These are phyloP conservation scores for Globisporangium canariense DNA, from an alignment of 352 stramenopile genomes.

Conservation along the genomic window DNA sequence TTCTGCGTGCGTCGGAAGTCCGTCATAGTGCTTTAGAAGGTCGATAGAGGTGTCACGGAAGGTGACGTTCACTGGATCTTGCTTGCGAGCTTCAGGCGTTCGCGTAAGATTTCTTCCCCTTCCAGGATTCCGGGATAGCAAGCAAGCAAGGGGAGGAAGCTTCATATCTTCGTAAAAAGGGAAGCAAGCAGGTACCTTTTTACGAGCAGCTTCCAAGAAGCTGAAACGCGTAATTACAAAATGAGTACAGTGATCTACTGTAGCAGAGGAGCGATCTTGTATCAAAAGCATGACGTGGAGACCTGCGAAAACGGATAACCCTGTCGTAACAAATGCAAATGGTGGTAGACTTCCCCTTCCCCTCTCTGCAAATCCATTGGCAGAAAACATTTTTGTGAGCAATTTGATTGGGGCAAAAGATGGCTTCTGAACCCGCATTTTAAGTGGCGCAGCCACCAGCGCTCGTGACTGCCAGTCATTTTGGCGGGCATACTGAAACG, in stretches of 20 bases:
- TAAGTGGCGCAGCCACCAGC: constrained; percentile 33
- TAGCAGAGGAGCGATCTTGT: constrained; percentile 6
- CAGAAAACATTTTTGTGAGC: no score
- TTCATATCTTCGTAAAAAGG: constrained; percentile 20
- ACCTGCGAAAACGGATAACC: no score
- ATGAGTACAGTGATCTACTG: background rate
- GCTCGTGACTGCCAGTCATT: constrained; percentile 83
- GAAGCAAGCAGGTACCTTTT: background rate
- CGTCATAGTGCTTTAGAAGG: constrained; percentile 36
- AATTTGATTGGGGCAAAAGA: no score
- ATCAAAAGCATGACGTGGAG: no score
- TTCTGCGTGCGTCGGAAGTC: constrained; percentile 82
- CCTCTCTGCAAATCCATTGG: no score
- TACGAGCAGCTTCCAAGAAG: constrained; percentile 8
- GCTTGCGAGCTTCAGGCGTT: background rate
- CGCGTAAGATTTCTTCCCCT: constrained; percentile 29
- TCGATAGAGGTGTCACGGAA: background rate
- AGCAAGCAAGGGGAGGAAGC: constrained; percentile 3
- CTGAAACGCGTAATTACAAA: constrained; percentile 8
- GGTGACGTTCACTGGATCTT: background rate
- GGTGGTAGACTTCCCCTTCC: no score
- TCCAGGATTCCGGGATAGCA: background rate
- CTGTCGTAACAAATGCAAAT: no score
- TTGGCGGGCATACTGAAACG: constrained; percentile 53
- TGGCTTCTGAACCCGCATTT: constrained; percentile 5